phyloP scores from a whole-genome alignment of 208 protist genomes.

The Leishmania tropica region DNA sequence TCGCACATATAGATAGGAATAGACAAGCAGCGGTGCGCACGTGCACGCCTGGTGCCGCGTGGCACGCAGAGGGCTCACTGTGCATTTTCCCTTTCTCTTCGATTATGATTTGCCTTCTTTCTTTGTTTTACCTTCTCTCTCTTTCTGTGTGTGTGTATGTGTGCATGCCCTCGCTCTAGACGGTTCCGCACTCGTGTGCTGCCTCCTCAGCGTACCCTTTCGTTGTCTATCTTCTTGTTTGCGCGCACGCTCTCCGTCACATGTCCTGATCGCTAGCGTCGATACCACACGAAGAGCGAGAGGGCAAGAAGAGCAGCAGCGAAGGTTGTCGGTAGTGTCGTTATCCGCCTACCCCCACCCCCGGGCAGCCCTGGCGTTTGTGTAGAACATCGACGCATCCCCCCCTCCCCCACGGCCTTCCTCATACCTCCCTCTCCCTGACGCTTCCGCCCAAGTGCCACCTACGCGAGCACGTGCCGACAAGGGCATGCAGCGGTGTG shows the following conservation, averaged over 20 bases:
- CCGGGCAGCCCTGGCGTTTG: neutral
- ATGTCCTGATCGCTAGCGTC: neutral
- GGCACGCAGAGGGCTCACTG: neutral
- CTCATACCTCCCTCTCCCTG: neutral
- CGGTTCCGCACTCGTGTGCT: neutral
- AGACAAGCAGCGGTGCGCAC: neutral
- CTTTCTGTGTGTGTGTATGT: neutral
- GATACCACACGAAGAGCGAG: neutral
- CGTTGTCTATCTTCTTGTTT: no score
- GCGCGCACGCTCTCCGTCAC: neutral
- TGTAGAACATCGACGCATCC: neutral
- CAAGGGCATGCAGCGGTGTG: neutral
- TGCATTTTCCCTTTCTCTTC: slow-evolving; percentile 3
- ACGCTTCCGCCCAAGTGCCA: neutral
- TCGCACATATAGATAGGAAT: neutral
- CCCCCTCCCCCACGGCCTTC: neutral
- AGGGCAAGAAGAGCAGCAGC: neutral
- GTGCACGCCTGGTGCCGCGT: neutral
- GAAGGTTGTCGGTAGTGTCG: neutral
- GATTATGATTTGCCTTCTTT: neutral
- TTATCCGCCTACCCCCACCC: neutral
- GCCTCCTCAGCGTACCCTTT: neutral
- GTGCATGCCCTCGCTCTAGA: neutral
- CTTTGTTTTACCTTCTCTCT: neutral
- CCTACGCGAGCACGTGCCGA: neutral